A percentile compares a stretch with the other conserved stretches of the same genome.
phyloP scores from a whole-genome alignment of 2,329 filamentous ascomycete species.

The Seiridium cupressi region DNA sequence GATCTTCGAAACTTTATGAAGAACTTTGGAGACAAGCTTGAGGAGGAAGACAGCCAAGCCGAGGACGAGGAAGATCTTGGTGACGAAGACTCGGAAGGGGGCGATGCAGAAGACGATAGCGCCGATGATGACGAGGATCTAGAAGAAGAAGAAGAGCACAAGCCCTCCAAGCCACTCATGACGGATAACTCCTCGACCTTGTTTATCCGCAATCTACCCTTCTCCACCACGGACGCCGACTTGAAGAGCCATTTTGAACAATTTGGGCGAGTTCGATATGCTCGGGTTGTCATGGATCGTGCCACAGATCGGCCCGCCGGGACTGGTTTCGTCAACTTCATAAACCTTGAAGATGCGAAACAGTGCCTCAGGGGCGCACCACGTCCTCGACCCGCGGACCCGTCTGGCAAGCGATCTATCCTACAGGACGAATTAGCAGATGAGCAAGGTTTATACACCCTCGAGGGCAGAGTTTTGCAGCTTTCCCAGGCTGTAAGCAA shows the following conservation, averaged over 20 bases:
- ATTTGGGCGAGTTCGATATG: slow-evolving; percentile 88
- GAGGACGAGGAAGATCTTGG: slow-evolving; percentile 36
- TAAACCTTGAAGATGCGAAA: slow-evolving; percentile 71
- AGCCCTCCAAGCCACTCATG: slow-evolving; percentile 33
- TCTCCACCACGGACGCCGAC: slow-evolving; percentile 77
- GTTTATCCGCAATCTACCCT: slow-evolving; percentile 93
- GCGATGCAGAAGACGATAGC: slow-evolving; percentile 29
- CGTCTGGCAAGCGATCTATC: slow-evolving; percentile 71
- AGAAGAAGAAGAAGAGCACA: slow-evolving; percentile 28
- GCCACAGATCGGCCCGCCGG: slow-evolving; percentile 84
- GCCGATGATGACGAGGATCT: slow-evolving; percentile 29
- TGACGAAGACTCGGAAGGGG: slow-evolving; percentile 23
- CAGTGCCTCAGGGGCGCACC: slow-evolving; percentile 76
- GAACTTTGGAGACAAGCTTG: slow-evolving; percentile 52
- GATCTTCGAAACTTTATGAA: slow-evolving; percentile 56
- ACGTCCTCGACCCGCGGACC: slow-evolving; percentile 43
- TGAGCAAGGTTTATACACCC: slow-evolving; percentile 78
- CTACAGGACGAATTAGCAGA: slow-evolving; percentile 85
- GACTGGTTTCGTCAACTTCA: slow-evolving; percentile 94
- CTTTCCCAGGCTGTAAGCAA: slow-evolving; percentile 83
- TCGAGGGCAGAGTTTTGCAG: slow-evolving; percentile 85
- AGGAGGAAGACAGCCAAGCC: slow-evolving; percentile 54
- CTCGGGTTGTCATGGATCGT: slow-evolving; percentile 84
- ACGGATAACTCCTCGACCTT: slow-evolving; percentile 73
- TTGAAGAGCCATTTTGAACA: slow-evolving; percentile 83